phyloP scores from a whole-genome alignment of 2,329 filamentous ascomycete species.

The Aureobasidium zeae region DNA sequence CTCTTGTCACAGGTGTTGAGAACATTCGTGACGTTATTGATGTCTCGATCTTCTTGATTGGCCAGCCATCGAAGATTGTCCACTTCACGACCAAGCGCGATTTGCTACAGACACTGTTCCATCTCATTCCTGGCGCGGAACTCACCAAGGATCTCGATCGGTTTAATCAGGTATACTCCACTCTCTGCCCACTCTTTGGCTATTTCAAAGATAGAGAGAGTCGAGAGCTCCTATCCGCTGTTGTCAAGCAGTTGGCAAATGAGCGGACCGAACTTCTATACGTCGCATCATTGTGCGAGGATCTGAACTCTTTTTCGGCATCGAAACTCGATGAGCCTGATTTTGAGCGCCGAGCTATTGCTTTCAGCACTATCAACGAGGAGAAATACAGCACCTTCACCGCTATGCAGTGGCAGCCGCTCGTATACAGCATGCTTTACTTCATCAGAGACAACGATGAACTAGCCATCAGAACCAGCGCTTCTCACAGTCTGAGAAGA shows the following conservation, averaged over 20 bases:
- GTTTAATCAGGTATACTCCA: slow-evolving; percentile 58
- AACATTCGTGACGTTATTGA: slow-evolving; percentile 70
- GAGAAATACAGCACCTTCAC: slow-evolving; percentile 52
- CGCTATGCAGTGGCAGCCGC: slow-evolving; percentile 70
- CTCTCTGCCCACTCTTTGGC: slow-evolving; percentile 72
- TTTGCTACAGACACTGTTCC: slow-evolving; percentile 68
- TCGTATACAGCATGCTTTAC: slow-evolving; percentile 83
- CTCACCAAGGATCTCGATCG: slow-evolving; percentile 48
- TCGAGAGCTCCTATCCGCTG: slow-evolving; percentile 61
- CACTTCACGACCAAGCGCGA: slow-evolving; percentile 74
- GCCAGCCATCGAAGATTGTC: slow-evolving; percentile 75
- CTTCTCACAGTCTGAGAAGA: slow-evolving; percentile 67
- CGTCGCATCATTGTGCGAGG: slow-evolving; percentile 61
- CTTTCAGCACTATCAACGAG: slow-evolving; percentile 64
- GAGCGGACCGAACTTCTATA: slow-evolving; percentile 52
- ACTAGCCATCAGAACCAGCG: slow-evolving; percentile 73
- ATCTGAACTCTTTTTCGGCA: slow-evolving; percentile 69
- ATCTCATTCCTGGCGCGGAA: slow-evolving; percentile 62
- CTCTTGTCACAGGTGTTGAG: slow-evolving; percentile 55
- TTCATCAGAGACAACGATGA: slow-evolving; percentile 82
- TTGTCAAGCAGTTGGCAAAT: slow-evolving; percentile 61
- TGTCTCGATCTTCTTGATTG: slow-evolving; percentile 70
- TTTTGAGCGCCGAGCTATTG: slow-evolving; percentile 70
- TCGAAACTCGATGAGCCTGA: slow-evolving; percentile 75
- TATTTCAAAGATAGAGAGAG: slow-evolving; percentile 80